Conservation (phyloP, 2,329 filamentous ascomycete species). For the Aspergillus candidus region DNA sequence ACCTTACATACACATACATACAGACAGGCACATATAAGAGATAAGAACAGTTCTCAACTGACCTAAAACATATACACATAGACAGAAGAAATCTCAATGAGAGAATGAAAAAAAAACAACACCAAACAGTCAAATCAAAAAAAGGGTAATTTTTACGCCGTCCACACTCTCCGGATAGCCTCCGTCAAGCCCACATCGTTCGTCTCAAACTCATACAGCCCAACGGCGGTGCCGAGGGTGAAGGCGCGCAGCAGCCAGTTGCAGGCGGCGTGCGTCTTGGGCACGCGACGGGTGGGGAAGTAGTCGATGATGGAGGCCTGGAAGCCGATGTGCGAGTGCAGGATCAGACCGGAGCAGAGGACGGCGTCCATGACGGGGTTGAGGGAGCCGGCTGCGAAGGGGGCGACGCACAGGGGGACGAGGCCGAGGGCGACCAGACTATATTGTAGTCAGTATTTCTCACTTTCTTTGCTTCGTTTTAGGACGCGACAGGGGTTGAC, state of each 20-base stretch:
- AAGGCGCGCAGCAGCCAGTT: conserved; percentile 73
- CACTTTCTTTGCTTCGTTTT: neutral
- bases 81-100: too few species aligned
- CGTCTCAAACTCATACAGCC: conserved; percentile 97
- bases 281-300: conserved; percentile 66
- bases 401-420: conserved; percentile 79
- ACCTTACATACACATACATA: conserved; percentile 29
- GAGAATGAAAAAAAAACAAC: conserved; percentile 9
- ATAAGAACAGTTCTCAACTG: conserved; percentile 6
- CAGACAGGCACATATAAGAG: conserved; percentile 19
- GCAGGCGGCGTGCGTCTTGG: conserved; percentile 59
- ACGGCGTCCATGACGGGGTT: conserved; percentile 85
- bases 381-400: conserved; percentile 85
- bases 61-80: too few species aligned
- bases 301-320: conserved; percentile 85
- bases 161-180: conserved; percentile 83
- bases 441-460: conserved; percentile 5
- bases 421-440: conserved; percentile 73
- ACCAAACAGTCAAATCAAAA: conserved; percentile 21
- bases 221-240: conserved; percentile 76
- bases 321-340: conserved; percentile 96
- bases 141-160: conserved; percentile 47
- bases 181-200: conserved; percentile 95
- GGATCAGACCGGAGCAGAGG: conserved; percentile 72
- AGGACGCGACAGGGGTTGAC: neutral